Evolutionary conservation across 495 filamentous ascomycete genomes (phyloP).

Genomic region (Ascobolus immersus): DNA sequence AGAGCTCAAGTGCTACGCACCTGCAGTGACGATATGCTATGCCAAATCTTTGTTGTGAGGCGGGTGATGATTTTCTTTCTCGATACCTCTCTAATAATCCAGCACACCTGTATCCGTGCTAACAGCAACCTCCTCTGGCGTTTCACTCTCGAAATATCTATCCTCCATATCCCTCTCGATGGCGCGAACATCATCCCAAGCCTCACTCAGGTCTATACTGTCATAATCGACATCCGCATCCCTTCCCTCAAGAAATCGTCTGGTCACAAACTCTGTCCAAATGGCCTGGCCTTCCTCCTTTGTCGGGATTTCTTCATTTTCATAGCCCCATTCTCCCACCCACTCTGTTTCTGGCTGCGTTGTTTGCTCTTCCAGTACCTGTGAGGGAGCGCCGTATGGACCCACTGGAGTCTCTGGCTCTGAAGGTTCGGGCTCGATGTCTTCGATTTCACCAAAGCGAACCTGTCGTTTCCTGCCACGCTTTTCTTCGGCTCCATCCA

Average conservation of each 20-base stretch:
- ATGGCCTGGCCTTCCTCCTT: conserved; percentile 41
- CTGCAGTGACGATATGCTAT: too few species aligned
- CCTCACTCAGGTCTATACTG: conserved; percentile 40
- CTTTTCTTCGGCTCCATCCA: conserved; percentile 24
- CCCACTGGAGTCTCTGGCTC: too few species aligned
- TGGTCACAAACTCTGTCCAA: conserved; percentile 45
- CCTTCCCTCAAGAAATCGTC: conserved; percentile 39
- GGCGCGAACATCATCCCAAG: conserved; percentile 33
- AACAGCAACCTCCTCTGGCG: conserved; percentile 31
- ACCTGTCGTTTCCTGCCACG: neutral
- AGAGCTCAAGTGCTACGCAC: too few species aligned
- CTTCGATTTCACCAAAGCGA: neutral
- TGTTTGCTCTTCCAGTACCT: neutral
- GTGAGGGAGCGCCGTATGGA: too few species aligned
- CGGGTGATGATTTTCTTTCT: too few species aligned
- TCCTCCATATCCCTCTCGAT: conserved; percentile 33
- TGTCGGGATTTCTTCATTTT: conserved; percentile 30
- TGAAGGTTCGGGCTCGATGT: too few species aligned
- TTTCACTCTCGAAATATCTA: conserved; percentile 33
- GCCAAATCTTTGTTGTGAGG: too few species aligned
- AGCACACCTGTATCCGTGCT: conserved; percentile 46
- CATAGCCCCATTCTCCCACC: conserved; percentile 16
- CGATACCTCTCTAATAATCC: conserved; percentile 50
- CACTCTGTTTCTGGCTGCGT: conserved; percentile 22
- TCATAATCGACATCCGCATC: conserved; percentile 50